A percentile compares a stretch with the other conserved stretches of the same genome.
These are phyloP conservation scores for Grosmannia huntii DNA, from an alignment of 2,329 filamentous ascomycete genomes.

Conservation along the genomic window DNA sequence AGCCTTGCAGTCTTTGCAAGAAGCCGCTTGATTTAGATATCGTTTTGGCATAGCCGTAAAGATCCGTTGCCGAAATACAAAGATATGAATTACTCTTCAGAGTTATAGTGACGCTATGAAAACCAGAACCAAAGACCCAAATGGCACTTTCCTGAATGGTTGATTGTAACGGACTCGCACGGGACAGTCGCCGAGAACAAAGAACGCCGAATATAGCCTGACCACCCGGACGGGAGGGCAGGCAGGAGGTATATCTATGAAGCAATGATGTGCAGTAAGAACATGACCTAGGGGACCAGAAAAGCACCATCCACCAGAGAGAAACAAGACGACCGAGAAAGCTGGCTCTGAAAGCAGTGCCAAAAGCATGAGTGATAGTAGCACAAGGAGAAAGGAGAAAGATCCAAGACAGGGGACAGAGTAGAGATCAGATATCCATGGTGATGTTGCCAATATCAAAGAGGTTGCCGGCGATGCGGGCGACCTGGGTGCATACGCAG, in stretches of 20 bases:
- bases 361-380: background rate
- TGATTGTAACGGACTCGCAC: background rate
- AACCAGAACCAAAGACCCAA: background rate
- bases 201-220: background rate
- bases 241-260: background rate
- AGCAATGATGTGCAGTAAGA: background rate
- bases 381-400: background rate
- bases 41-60: background rate
- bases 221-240: background rate
- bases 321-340: no score
- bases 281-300: no score
- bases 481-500: conserved; percentile 6
- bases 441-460: conserved; percentile 13
- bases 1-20: no score
- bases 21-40: background rate
- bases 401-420: background rate
- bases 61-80: background rate
- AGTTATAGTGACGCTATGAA: background rate
- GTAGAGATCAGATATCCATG: conserved; percentile 11
- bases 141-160: no score
- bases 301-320: no score
- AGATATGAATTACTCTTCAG: background rate
- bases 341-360: no score
- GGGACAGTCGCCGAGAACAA: background rate
- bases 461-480: conserved; percentile 9